Evolutionary conservation across 371 early-diverging fungal genomes (phyloP).

Genomic region (Syncephalastrum sp.): DNA sequence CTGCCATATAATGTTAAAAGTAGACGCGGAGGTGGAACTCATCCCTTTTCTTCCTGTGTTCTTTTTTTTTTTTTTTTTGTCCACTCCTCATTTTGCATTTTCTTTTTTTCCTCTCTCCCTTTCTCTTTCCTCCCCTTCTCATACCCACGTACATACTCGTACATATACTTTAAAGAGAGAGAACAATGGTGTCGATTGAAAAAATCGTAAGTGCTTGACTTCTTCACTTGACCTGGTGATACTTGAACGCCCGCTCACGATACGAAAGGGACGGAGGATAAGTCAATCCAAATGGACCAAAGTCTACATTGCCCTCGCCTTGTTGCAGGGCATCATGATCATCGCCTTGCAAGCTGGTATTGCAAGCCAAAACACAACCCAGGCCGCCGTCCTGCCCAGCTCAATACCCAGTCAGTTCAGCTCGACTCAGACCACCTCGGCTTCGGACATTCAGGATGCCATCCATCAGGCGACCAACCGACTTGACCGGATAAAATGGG

Average conservation of each 20-base stretch:
- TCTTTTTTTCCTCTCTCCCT: slow-evolving; percentile 1
- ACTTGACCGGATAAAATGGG: slow-evolving; percentile 43
- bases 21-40: background rate
- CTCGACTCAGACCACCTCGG: background rate
- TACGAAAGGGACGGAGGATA: slow-evolving; percentile 30
- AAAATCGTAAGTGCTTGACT: slow-evolving; percentile 16
- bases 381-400: slow-evolving; percentile 17
- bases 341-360: slow-evolving; percentile 33
- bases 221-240: slow-evolving; percentile 2
- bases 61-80: slow-evolving; percentile 8
- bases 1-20: background rate
- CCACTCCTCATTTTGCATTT: background rate
- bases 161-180: slow-evolving; percentile 1
- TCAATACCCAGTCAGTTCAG: slow-evolving; percentile 4
- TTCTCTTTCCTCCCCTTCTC: background rate
- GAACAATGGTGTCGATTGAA: slow-evolving; percentile 51
- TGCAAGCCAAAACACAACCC: slow-evolving; percentile 34
- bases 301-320: slow-evolving; percentile 30
- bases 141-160: slow-evolving; percentile 5
- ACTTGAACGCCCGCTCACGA: background rate
- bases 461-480: slow-evolving; percentile 25
- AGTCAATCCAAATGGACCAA: slow-evolving; percentile 40
- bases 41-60: slow-evolving; percentile 1
- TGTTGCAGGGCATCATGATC: slow-evolving; percentile 41
- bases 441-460: slow-evolving; percentile 5